phyloP scores from a whole-genome alignment of 1,284 basidiomycete species.

The Sporisorium reilianum region DNA sequence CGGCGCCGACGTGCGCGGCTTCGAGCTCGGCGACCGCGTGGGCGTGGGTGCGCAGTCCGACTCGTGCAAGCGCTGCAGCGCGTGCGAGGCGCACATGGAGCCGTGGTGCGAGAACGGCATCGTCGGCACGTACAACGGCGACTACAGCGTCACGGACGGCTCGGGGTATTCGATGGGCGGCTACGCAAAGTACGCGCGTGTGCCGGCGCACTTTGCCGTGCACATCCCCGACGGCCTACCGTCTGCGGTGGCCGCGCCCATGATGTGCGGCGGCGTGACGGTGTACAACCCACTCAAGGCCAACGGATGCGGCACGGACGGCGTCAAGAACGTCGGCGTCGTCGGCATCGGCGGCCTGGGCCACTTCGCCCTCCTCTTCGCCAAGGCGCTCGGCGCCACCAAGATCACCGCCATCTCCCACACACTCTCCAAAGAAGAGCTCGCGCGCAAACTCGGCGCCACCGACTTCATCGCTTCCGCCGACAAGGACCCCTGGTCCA shows the following conservation, averaged over 20 bases:
- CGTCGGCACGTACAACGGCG: slow-evolving; percentile 70
- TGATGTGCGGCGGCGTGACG: slow-evolving; percentile 67
- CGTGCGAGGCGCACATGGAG: slow-evolving; percentile 71
- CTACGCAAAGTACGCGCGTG: slow-evolving; percentile 60
- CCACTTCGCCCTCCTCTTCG: slow-evolving; percentile 61
- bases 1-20: slow-evolving; percentile 72
- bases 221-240: slow-evolving; percentile 64
- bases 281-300: slow-evolving; percentile 62
- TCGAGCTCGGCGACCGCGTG: slow-evolving; percentile 76
- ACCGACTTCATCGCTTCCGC: slow-evolving; percentile 57
- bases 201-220: slow-evolving; percentile 61
- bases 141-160: slow-evolving; percentile 72
- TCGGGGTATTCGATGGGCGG: slow-evolving; percentile 54
- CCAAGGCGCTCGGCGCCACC: slow-evolving; percentile 59
- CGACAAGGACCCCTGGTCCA: slow-evolving; percentile 43
- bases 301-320: slow-evolving; percentile 58
- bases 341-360: slow-evolving; percentile 64
- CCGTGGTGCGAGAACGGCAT: slow-evolving; percentile 49
- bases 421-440: slow-evolving; percentile 53
- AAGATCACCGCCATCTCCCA: slow-evolving; percentile 62
- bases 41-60: slow-evolving; percentile 76
- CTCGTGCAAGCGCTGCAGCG: slow-evolving; percentile 74
- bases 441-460: slow-evolving; percentile 56
- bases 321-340: slow-evolving; percentile 60
- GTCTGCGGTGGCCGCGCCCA: slow-evolving; percentile 58